These are phyloP conservation scores for Dendrostoma leiphaemia DNA, from an alignment of 2,329 filamentous ascomycete genomes.

Conservation along the genomic window DNA sequence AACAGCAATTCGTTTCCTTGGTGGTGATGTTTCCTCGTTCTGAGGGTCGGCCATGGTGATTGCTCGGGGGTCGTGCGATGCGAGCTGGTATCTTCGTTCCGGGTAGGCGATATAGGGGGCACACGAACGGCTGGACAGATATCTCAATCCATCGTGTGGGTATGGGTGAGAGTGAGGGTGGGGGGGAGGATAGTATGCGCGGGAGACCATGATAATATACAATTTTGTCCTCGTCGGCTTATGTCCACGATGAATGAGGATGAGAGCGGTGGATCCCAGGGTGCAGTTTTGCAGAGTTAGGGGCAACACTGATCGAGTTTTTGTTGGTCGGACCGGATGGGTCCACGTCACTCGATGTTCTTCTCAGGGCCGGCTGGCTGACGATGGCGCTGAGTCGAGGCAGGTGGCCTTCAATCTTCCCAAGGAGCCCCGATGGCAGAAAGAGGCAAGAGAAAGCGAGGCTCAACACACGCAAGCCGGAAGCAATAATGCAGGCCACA, in stretches of 20 bases:
- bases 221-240: neutral
- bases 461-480: slow-evolving; percentile 10
- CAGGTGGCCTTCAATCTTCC: slow-evolving; percentile 5
- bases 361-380: slow-evolving; percentile 10
- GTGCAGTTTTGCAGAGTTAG: neutral
- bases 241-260: neutral
- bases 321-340: slow-evolving; percentile 5
- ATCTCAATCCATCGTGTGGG: slow-evolving; percentile 34
- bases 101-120: slow-evolving; percentile 35
- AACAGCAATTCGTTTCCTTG: slow-evolving; percentile 58
- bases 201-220: slow-evolving; percentile 40
- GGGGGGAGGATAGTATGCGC: slow-evolving; percentile 34
- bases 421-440: slow-evolving; percentile 4
- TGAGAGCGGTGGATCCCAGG: neutral
- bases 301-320: slow-evolving; percentile 1
- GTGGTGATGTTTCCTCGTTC: slow-evolving; percentile 40
- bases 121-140: slow-evolving; percentile 33
- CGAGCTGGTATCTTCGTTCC: slow-evolving; percentile 36
- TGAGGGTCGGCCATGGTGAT: slow-evolving; percentile 40
- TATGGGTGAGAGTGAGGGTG: slow-evolving; percentile 13
- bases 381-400: slow-evolving; percentile 13
- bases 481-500: slow-evolving; percentile 14
- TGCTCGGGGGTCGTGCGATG: slow-evolving; percentile 35
- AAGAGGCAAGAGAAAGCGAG: slow-evolving; percentile 19
- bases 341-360: slow-evolving; percentile 16